These are phyloP conservation scores for Thuidium tamariscinum DNA, from an alignment of 225 moss, liverwort and hornwort genomes.

Conservation along the genomic window DNA sequence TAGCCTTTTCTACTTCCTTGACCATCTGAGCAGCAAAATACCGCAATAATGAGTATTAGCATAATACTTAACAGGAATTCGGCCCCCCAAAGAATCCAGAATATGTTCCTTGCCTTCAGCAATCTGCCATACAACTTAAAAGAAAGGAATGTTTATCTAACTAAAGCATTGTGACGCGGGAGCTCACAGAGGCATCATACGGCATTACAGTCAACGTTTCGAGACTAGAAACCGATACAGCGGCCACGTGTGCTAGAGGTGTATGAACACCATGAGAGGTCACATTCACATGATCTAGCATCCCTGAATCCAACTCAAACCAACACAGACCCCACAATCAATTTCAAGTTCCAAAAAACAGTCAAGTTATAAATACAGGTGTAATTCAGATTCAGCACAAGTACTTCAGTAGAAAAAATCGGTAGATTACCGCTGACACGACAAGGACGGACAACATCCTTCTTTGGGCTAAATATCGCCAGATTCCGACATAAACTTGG, in stretches of 20 bases:
- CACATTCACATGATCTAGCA: slow-evolving; percentile 77
- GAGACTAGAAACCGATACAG: slow-evolving; percentile 59
- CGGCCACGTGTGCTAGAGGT: slow-evolving; percentile 58
- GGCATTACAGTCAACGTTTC: slow-evolving; percentile 81
- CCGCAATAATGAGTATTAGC: neutral
- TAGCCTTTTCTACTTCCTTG: slow-evolving; percentile 76
- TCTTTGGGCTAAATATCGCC: neutral
- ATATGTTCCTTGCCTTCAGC: neutral
- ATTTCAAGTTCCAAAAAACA: neutral
- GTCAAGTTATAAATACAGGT: neutral
- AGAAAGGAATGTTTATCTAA: neutral
- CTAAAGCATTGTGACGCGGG: neutral
- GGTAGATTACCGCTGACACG: neutral
- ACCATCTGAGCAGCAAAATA: slow-evolving; percentile 40
- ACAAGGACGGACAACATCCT: neutral
- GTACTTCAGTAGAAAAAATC: neutral
- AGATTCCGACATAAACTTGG: neutral
- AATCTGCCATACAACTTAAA: neutral
- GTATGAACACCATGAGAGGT: slow-evolving; percentile 47
- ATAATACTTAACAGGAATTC: neutral
- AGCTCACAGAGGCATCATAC: slow-evolving; percentile 70
- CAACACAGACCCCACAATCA: neutral
- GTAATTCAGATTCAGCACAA: neutral
- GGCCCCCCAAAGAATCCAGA: neutral
- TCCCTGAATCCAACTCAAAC: slow-evolving; percentile 35